These are phyloP conservation scores for Penicillium freii DNA, from an alignment of 2,329 filamentous ascomycete species.

Conservation along the genomic window DNA sequence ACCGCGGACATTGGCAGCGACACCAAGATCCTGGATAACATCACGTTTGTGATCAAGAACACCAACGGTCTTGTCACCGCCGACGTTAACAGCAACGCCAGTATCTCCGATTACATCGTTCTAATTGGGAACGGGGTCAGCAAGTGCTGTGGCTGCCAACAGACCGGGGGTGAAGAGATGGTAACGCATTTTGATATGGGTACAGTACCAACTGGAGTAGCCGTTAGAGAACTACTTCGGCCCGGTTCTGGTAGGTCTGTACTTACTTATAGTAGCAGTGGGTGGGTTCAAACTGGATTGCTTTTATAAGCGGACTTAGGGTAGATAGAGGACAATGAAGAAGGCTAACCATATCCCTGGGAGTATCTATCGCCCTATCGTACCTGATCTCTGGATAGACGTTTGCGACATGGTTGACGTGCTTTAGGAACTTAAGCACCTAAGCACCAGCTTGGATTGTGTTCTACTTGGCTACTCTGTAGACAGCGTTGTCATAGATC, in stretches of 20 bases:
- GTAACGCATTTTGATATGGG: slow-evolving; percentile 3
- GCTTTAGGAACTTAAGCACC: neutral
- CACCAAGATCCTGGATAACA: neutral
- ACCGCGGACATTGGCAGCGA: neutral
- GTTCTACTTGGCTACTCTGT: neutral
- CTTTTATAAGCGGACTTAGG: too few species aligned
- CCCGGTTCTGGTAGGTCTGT: neutral
- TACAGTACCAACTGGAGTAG: too few species aligned
- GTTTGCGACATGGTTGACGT: slow-evolving; percentile 5
- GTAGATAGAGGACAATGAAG: neutral
- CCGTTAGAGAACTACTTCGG: neutral
- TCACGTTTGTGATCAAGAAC: slow-evolving; percentile 4
- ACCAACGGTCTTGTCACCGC: neutral
- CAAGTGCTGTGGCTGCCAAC: slow-evolving; percentile 6
- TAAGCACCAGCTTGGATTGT: neutral
- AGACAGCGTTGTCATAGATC: neutral
- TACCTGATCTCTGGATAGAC: neutral
- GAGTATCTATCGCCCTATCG: neutral
- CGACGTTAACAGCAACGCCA: neutral
- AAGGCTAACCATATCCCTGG: neutral
- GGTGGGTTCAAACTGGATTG: too few species aligned
- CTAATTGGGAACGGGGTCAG: slow-evolving; percentile 3
- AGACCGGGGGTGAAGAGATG: slow-evolving; percentile 3
- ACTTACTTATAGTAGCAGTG: too few species aligned
- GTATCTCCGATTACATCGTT: neutral